Percentiles rank a stretch among this genome's conserved stretches.
These are phyloP conservation scores for Rhodotorula sp. DNA, from an alignment of 1,284 basidiomycete genomes.

Conservation along the genomic window DNA sequence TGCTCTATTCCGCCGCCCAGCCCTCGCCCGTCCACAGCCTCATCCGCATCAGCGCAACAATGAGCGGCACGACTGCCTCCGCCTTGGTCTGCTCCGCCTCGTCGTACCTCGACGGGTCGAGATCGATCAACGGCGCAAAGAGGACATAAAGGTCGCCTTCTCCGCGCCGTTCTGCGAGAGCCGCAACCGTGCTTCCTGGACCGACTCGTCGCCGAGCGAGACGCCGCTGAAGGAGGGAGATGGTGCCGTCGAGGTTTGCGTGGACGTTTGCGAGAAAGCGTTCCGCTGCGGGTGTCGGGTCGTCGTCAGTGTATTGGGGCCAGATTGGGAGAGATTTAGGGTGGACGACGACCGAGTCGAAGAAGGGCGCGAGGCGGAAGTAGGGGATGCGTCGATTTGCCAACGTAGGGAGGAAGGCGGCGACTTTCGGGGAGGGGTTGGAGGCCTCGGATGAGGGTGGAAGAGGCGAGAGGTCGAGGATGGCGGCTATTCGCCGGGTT, in stretches of 20 bases:
- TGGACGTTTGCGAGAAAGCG: background rate
- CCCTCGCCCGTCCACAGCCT: background rate
- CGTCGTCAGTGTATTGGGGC: no score
- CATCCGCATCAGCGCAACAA: background rate
- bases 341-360: background rate
- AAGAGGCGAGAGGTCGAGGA: conserved; percentile 3
- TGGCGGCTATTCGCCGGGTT: background rate
- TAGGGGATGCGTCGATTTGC: background rate
- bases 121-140: background rate
- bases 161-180: rapidly evolving
- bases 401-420: no score
- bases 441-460: background rate
- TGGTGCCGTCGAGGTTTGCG: background rate
- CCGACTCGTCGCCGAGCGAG: background rate
- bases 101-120: background rate
- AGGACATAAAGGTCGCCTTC: background rate
- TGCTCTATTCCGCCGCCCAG: background rate
- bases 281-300: no score
- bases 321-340: background rate
- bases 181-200: background rate
- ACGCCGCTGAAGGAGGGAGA: background rate
- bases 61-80: background rate
- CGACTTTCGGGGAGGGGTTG: background rate
- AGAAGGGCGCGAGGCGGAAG: conserved; percentile 3
- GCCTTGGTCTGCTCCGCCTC: background rate